Evolutionary conservation across 805 yeast genomes (phyloP).

Genomic region (Priceomyces medius): DNA sequence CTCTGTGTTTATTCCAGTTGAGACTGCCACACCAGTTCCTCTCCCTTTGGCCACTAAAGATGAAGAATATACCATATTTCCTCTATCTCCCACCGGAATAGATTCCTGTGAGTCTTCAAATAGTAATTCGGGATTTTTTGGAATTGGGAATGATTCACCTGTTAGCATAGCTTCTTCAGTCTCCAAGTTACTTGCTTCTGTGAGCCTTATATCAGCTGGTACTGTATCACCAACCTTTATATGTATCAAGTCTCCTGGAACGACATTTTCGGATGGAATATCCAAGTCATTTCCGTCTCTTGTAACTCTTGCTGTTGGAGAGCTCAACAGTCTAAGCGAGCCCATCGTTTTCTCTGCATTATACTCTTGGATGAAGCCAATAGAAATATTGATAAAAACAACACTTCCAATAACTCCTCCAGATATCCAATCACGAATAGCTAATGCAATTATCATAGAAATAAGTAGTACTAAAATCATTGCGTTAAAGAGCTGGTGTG

Average conservation of each 20-base stretch:
- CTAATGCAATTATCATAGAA: slow-evolving; percentile 38
- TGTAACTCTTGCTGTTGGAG: slow-evolving; percentile 46
- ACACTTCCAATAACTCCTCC: slow-evolving; percentile 49
- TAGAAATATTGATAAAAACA: slow-evolving; percentile 44
- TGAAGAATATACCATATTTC: slow-evolving; percentile 34
- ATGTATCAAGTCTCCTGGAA: slow-evolving; percentile 44
- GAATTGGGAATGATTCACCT: slow-evolving; percentile 36
- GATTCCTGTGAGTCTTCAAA: slow-evolving; percentile 38
- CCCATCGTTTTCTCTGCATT: slow-evolving; percentile 53
- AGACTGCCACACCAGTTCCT: slow-evolving; percentile 38
- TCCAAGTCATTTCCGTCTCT: slow-evolving; percentile 39
- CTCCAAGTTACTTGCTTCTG: slow-evolving; percentile 36
- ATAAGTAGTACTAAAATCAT: slow-evolving; percentile 39
- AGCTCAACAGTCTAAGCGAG: slow-evolving; percentile 45
- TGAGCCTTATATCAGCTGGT: slow-evolving; percentile 43
- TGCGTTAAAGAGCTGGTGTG: slow-evolving; percentile 39
- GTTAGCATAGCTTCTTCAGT: slow-evolving; percentile 47
- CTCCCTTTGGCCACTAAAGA: slow-evolving; percentile 43
- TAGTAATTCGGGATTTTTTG: slow-evolving; percentile 31
- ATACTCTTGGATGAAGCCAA: slow-evolving; percentile 51
- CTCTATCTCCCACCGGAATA: slow-evolving; percentile 37
- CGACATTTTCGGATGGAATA: slow-evolving; percentile 42
- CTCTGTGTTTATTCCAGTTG: slow-evolving; percentile 40
- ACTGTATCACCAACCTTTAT: slow-evolving; percentile 42
- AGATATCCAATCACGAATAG: slow-evolving; percentile 39